Evolutionary conservation across 139 green algal genomes (phyloP).

Genomic region (Picochlorum sp.): DNA sequence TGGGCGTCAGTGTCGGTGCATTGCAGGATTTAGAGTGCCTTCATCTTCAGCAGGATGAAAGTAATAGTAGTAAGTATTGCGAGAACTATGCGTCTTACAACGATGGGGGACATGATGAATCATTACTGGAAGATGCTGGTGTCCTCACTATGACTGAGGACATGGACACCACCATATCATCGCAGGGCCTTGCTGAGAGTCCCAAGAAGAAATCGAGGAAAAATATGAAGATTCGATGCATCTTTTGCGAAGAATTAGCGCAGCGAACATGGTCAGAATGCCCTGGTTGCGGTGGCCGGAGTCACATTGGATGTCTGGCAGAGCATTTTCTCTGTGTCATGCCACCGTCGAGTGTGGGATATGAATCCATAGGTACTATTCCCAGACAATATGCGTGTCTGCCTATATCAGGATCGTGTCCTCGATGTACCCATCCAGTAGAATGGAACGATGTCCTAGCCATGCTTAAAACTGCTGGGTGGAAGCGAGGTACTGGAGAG

Average conservation of each 20-base stretch:
- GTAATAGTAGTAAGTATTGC: too few species aligned
- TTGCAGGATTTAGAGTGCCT: conserved; percentile 30
- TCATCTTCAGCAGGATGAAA: neutral
- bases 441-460: conserved; percentile 31
- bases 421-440: conserved; percentile 14
- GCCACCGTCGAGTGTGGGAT: neutral
- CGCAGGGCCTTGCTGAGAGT: neutral
- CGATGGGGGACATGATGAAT: too few species aligned
- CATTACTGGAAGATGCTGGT: neutral
- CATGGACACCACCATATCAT: neutral
- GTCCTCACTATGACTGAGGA: neutral
- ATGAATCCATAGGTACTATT: neutral
- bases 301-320: conserved; percentile 47
- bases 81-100: too few species aligned
- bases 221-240: conserved; percentile 15
- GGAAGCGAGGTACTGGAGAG: conserved; percentile 14
- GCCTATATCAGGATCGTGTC: conserved; percentile 26
- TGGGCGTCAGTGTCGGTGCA: conserved; percentile 36
- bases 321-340: conserved; percentile 21
- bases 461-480: conserved; percentile 26
- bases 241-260: conserved; percentile 27
- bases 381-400: conserved; percentile 1
- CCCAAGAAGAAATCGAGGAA: neutral
- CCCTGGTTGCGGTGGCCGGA: conserved; percentile 19
- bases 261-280: conserved; percentile 34